Conservation (phyloP, 306 rosid genomes). For the Casuarina equisetifolia region DNA sequence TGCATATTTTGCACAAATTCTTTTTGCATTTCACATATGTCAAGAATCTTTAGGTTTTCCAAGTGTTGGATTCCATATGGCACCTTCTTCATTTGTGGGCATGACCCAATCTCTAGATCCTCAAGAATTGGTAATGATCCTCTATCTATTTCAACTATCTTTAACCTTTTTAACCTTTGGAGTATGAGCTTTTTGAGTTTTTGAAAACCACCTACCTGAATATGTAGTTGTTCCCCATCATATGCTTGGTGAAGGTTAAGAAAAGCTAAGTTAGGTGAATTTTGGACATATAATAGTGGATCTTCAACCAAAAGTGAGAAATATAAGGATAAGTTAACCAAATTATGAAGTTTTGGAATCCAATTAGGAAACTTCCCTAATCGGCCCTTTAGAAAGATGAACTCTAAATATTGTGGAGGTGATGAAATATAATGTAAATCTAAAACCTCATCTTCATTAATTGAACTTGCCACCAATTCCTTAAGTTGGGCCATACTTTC, state of each 20-base stretch:
- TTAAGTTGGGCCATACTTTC: conserved; percentile 21
- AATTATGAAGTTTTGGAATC: conserved; percentile 10
- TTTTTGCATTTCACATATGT: background rate
- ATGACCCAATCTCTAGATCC: background rate
- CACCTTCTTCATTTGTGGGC: conserved; percentile 14
- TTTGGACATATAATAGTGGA: background rate
- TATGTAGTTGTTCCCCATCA: conserved; percentile 16
- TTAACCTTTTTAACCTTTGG: background rate
- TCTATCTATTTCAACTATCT: background rate
- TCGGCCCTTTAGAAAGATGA: conserved; percentile 13
- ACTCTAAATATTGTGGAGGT: background rate
- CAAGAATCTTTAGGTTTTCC: background rate
- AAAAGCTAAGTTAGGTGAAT: background rate
- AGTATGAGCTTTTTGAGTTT: conserved; percentile 1
- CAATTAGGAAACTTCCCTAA: conserved; percentile 20
- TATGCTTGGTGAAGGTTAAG: conserved; percentile 1
- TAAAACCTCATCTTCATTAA: conserved; percentile 18
- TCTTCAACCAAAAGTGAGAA: conserved; percentile 11
- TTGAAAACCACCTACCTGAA: conserved; percentile 5
- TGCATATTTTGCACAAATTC: background rate
- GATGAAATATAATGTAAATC: conserved; percentile 7
- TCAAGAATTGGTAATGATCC: conserved; percentile 11
- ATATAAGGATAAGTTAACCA: background rate
- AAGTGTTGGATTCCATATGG: conserved; percentile 9
- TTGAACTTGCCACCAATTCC: background rate